Evolutionary conservation across 2,329 filamentous ascomycete genomes (phyloP), one percentile per base, ranked within the genome.

Genomic region (Aspergillus udagawae): DNA sequence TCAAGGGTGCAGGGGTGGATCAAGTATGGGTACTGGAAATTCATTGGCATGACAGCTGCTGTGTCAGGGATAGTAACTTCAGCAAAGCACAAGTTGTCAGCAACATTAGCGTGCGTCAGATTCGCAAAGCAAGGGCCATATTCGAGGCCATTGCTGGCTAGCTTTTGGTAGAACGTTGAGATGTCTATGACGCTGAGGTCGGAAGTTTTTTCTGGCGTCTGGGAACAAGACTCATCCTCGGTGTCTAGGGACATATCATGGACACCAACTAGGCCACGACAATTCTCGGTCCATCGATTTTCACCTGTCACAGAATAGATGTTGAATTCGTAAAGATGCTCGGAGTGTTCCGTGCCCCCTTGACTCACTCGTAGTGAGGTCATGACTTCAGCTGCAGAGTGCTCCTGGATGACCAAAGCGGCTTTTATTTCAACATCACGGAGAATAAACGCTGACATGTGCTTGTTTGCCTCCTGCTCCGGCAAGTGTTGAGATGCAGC

Each of bases 1-100:
- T 75, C 73, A 7, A 75, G 52, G 0, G 63, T 67, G 25, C 66
- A 66, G 2, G 72, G 73, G 52, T 74, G 72, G 10, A 74, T 59
- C 7, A 73, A 14, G 48, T 57, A 57, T 2, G 63, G 57, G 45
- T 64, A 58, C 52, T 72, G 59, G 50, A 67, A 70, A 7, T 63
- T 58, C 51, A 59, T 55, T 9, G 71, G 70, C 68, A 73, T 72
- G 8, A 54, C 47, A 4, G 62, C 47, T 20, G 54, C 58, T 9
- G 66, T 73, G 45, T 70, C 60, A 2, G 69, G 67, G 20, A 69
- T 54, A 7, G 54, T 62, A 8, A 71, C 51, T 23, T 66, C 60
- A 10, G 65, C 62, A 28, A 65, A 53, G 23, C 60, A 67, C 2
- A 27, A 23, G 12, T 59, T 54, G 1, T 51, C 45, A 9, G 55